Conservation (phyloP, 768 basidiomycete genomes). For the Hemileccinum impolitum region DNA sequence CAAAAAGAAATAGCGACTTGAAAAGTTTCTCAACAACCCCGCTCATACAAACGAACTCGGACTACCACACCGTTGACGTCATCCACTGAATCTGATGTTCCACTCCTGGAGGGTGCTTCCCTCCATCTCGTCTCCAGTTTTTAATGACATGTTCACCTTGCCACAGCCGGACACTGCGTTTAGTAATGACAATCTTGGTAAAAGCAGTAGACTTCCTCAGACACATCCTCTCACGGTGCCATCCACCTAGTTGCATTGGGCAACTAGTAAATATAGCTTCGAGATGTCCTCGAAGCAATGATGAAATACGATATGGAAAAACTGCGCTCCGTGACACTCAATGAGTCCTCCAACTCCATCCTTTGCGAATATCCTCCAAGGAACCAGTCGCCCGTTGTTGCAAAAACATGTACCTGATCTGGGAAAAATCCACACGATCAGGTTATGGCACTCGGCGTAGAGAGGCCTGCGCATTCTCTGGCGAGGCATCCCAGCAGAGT, state of each 20-base stretch:
- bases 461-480: too few species aligned
- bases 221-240: constrained; percentile 8
- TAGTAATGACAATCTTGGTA: neutral
- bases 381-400: too few species aligned
- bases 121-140: constrained; percentile 12
- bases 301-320: constrained; percentile 18
- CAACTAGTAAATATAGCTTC: constrained; percentile 4
- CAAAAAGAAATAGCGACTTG: too few species aligned
- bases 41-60: constrained; percentile 10
- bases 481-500: too few species aligned
- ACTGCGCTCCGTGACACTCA: neutral
- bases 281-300: constrained; percentile 5
- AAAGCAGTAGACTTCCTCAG: constrained; percentile 1
- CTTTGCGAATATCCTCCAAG: constrained; percentile 1
- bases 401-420: too few species aligned
- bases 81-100: constrained; percentile 9
- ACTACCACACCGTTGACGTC: constrained; percentile 6
- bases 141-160: constrained; percentile 14
- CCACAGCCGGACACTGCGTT: constrained; percentile 7
- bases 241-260: neutral
- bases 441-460: too few species aligned
- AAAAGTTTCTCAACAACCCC: too few species aligned
- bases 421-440: too few species aligned
- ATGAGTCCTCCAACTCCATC: neutral
- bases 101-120: constrained; percentile 7